phyloP scores from a whole-genome alignment of 768 basidiomycete genomes.

The Pleurotus citrinopileatus region DNA sequence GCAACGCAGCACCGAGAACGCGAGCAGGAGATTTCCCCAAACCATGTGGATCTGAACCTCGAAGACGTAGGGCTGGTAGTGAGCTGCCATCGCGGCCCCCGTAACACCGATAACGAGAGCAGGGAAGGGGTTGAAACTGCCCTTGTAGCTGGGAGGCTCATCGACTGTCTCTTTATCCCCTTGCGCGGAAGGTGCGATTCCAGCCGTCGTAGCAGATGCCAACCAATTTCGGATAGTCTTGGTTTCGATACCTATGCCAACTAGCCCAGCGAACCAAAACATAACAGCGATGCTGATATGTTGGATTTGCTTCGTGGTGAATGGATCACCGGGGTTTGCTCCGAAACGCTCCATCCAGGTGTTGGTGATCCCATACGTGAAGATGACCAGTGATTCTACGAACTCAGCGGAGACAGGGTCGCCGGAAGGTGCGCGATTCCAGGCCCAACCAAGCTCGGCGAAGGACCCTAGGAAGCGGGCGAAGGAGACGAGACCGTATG shows the following conservation, averaged over 20 bases:
- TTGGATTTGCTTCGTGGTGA: conserved; percentile 87
- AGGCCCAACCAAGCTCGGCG: conserved; percentile 89
- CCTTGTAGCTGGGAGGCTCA: conserved; percentile 72
- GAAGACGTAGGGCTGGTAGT: conserved; percentile 89
- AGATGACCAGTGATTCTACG: conserved; percentile 77
- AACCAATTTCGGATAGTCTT: conserved; percentile 71
- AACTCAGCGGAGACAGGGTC: conserved; percentile 66
- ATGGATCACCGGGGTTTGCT: conserved; percentile 75
- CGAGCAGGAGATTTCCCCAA: conserved; percentile 87
- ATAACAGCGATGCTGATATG: conserved; percentile 94
- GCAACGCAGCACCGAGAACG: conserved; percentile 75
- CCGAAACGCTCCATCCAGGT: conserved; percentile 98
- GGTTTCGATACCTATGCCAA: conserved; percentile 89
- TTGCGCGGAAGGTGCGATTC: conserved; percentile 21
- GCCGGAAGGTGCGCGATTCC: conserved; percentile 70
- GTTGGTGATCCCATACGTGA: conserved; percentile 86
- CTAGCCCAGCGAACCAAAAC: conserved; percentile 92
- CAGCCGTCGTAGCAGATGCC: conserved; percentile 48
- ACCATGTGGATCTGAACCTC: conserved; percentile 89
- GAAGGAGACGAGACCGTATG: conserved; percentile 85
- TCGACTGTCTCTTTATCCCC: conserved; percentile 40
- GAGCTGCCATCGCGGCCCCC: conserved; percentile 91
- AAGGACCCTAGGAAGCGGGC: conserved; percentile 93
- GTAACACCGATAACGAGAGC: conserved; percentile 93
- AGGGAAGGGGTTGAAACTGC: conserved; percentile 89